Percentiles rank a stretch among this genome's conserved stretches.
Evolutionary conservation across 129 eudicot species (phyloP).

Genomic region (Chrysanthemum makinoi): DNA sequence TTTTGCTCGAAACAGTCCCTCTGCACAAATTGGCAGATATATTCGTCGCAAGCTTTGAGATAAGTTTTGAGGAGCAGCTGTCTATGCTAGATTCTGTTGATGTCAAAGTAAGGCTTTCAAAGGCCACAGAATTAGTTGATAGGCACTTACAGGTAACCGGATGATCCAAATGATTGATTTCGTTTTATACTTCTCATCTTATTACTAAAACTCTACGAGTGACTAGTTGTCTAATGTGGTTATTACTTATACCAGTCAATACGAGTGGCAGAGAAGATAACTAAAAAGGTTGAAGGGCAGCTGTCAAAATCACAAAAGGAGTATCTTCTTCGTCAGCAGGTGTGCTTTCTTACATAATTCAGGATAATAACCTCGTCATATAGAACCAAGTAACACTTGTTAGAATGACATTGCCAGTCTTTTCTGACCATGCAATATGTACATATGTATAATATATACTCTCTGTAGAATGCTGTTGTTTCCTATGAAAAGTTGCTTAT

Average conservation of each 20-base stretch:
- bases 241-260: conserved; percentile 63
- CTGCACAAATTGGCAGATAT: conserved; percentile 94
- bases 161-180: conserved; percentile 19
- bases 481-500: not conserved
- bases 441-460: no score
- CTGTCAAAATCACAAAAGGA: conserved; percentile 96
- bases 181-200: not conserved
- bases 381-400: no score
- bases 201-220: conserved; percentile 7
- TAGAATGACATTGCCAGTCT: no score
- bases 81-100: conserved; percentile 94
- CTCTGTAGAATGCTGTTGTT: not conserved
- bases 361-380: no score
- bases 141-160: conserved; percentile 86
- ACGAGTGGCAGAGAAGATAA: conserved; percentile 98
- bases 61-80: conserved; percentile 97
- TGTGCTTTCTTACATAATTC: conserved; percentile 24
- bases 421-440: not conserved
- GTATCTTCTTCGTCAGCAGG: conserved; percentile 98
- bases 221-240: conserved; percentile 18
- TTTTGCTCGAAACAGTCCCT: conserved; percentile 92
- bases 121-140: conserved; percentile 90
- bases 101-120: conserved; percentile 88
- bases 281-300: conserved; percentile 99
- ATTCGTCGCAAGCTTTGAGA: conserved; percentile 97